Percentiles rank a stretch among this genome's conserved stretches.
These are phyloP conservation scores for Peronosclerospora sorghi DNA, from an alignment of 352 stramenopile genomes.

Conservation along the genomic window DNA sequence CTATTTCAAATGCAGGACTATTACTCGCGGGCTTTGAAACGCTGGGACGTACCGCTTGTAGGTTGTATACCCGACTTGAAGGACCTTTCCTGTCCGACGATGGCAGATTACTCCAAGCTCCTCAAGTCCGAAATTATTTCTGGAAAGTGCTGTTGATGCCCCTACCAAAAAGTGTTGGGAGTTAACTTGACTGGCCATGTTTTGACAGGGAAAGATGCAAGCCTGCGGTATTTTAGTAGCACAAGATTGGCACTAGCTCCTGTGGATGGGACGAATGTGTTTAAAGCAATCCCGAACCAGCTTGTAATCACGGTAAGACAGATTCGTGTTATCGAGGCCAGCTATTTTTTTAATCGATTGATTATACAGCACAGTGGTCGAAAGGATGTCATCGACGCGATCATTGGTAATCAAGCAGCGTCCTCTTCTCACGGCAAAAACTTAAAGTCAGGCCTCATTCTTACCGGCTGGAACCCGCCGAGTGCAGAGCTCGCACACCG, in stretches of 20 bases:
- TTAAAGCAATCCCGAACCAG: slow-evolving; percentile 80
- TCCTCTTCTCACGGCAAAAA: slow-evolving; percentile 57
- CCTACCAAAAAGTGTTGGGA: background rate
- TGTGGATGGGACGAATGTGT: slow-evolving; percentile 63
- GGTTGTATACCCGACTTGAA: slow-evolving; percentile 82
- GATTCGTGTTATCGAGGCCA: background rate
- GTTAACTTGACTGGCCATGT: slow-evolving; percentile 1
- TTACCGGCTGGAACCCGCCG: slow-evolving; percentile 74
- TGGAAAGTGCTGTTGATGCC: slow-evolving; percentile 15
- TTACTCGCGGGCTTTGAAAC: slow-evolving; percentile 81
- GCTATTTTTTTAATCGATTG: slow-evolving; percentile 3
- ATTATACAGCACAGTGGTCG: slow-evolving; percentile 64
- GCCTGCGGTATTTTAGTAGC: slow-evolving; percentile 77
- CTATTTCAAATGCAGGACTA: slow-evolving; percentile 44
- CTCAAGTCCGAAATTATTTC: slow-evolving; percentile 76
- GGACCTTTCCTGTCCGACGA: slow-evolving; percentile 73
- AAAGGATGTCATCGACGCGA: slow-evolving; percentile 76
- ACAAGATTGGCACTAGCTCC: slow-evolving; percentile 70
- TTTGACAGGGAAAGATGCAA: slow-evolving; percentile 40
- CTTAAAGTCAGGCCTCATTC: slow-evolving; percentile 65
- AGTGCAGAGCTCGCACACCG: slow-evolving; percentile 49
- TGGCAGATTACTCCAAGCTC: slow-evolving; percentile 81
- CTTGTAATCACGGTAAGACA: slow-evolving; percentile 69
- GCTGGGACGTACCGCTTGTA: slow-evolving; percentile 82
- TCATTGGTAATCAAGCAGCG: slow-evolving; percentile 72